phyloP scores from a whole-genome alignment of 1,284 basidiomycete genomes.

The Marasmius sp. region DNA sequence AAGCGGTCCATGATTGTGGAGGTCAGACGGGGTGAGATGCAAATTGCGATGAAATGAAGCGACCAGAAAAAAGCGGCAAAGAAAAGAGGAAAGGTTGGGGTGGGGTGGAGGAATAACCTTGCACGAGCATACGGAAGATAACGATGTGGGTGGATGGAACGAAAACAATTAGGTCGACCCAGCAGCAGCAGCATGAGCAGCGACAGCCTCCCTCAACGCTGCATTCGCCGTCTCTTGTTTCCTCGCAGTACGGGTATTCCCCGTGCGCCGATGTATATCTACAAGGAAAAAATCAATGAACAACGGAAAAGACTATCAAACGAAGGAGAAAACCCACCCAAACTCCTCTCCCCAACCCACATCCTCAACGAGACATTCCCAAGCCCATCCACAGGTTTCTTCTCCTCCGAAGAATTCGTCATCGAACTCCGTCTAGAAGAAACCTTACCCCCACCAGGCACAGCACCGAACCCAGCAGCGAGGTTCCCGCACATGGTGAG shows the following conservation, averaged over 20 bases:
- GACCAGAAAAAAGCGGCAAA: too few species aligned
- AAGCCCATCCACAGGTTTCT: conserved; percentile 27
- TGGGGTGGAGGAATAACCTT: too few species aligned
- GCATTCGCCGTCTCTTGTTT: conserved; percentile 1
- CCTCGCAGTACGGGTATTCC: conserved; percentile 20
- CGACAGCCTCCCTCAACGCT: neutral
- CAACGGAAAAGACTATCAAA: neutral
- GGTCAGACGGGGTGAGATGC: too few species aligned
- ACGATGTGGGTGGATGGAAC: too few species aligned
- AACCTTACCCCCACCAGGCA: conserved; percentile 19
- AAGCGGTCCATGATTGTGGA: too few species aligned
- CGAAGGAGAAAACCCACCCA: conserved; percentile 44
- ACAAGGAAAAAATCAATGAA: conserved; percentile 3
- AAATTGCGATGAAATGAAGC: too few species aligned
- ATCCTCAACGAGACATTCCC: conserved; percentile 66
- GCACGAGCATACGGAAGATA: too few species aligned
- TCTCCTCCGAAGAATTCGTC: neutral
- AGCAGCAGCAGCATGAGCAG: neutral
- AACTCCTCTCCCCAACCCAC: conserved; percentile 69
- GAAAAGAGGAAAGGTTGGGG: too few species aligned
- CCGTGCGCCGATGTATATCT: conserved; percentile 57
- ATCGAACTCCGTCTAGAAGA: too few species aligned
- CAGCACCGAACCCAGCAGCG: conserved; percentile 67
- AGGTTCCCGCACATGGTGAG: conserved; percentile 65
- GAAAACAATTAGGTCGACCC: neutral